phyloP scores from a whole-genome alignment of 2,329 filamentous ascomycete species.

The Chaetothyriales sp. region DNA sequence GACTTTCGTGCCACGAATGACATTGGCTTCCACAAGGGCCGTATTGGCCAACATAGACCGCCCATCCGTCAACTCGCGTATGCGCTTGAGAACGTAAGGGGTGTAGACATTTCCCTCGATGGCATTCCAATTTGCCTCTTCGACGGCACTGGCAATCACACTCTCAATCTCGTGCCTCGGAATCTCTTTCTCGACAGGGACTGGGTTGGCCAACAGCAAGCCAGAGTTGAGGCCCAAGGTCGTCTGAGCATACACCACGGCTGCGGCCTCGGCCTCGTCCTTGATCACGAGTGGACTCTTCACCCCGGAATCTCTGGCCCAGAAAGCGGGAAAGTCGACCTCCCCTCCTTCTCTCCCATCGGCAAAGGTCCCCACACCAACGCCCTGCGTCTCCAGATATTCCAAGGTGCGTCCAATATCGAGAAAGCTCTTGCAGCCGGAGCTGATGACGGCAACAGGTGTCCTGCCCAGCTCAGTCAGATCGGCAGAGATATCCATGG shows the following conservation, averaged over 20 bases:
- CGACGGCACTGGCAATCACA: conserved; percentile 53
- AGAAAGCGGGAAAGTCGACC: conserved; percentile 86
- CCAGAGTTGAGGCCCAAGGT: conserved; percentile 59
- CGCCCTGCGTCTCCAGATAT: conserved; percentile 54
- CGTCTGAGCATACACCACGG: conserved; percentile 71
- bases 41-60: conserved; percentile 61
- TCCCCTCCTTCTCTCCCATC: conserved; percentile 52
- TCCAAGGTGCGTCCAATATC: conserved; percentile 85
- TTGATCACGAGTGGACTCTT: conserved; percentile 62
- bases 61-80: conserved; percentile 61
- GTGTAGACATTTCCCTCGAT: conserved; percentile 64
- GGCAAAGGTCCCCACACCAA: conserved; percentile 75
- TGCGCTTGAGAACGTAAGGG: conserved; percentile 63
- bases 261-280: conserved; percentile 67
- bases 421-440: conserved; percentile 89
- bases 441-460: conserved; percentile 71
- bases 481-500: conserved; percentile 90
- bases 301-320: conserved; percentile 70
- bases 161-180: conserved; percentile 54
- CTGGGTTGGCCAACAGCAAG: conserved; percentile 76
- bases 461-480: conserved; percentile 85
- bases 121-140: conserved; percentile 48
- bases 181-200: conserved; percentile 56
- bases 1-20: conserved; percentile 48
- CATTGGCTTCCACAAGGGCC: conserved; percentile 52